phyloP scores from a whole-genome alignment of 495 filamentous ascomycete genomes.

The Lepidopterella palustris region DNA sequence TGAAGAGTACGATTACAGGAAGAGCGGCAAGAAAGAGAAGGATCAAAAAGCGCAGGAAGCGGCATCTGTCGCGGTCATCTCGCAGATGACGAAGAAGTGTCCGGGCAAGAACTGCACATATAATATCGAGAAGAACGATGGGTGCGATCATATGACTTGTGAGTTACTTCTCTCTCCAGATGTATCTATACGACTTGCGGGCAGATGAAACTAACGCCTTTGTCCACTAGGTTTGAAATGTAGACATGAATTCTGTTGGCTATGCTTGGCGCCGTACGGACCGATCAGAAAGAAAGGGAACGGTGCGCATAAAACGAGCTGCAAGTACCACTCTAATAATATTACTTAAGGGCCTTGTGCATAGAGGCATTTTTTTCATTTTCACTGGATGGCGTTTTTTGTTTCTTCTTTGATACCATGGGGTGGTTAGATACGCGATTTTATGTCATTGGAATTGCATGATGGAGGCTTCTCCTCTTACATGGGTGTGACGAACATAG shows the following conservation, averaged over 20 bases:
- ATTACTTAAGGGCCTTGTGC: background rate
- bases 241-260: slow-evolving; percentile 33
- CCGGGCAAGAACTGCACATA: slow-evolving; percentile 27
- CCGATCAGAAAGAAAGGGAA: slow-evolving; percentile 13
- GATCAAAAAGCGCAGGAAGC: slow-evolving; percentile 27
- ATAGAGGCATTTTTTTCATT: background rate
- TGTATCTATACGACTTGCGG: background rate
- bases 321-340: slow-evolving; percentile 3
- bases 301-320: slow-evolving; percentile 7
- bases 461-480: too few relatives aligned
- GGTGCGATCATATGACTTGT: slow-evolving; percentile 35
- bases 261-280: slow-evolving; percentile 25
- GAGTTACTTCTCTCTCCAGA: background rate
- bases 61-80: slow-evolving; percentile 20
- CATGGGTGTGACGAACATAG: too few relatives aligned
- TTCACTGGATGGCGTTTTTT: background rate
- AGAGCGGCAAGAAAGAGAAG: slow-evolving; percentile 18
- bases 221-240: slow-evolving; percentile 25
- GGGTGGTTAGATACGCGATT: too few relatives aligned
- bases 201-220: background rate
- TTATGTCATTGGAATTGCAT: too few relatives aligned
- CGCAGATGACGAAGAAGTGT: slow-evolving; percentile 31
- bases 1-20: slow-evolving; percentile 34
- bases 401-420: too few relatives aligned
- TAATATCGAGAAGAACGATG: slow-evolving; percentile 33